phyloP scores from a whole-genome alignment of 2,329 filamentous ascomycete genomes.

The Claviceps lovelessii region DNA sequence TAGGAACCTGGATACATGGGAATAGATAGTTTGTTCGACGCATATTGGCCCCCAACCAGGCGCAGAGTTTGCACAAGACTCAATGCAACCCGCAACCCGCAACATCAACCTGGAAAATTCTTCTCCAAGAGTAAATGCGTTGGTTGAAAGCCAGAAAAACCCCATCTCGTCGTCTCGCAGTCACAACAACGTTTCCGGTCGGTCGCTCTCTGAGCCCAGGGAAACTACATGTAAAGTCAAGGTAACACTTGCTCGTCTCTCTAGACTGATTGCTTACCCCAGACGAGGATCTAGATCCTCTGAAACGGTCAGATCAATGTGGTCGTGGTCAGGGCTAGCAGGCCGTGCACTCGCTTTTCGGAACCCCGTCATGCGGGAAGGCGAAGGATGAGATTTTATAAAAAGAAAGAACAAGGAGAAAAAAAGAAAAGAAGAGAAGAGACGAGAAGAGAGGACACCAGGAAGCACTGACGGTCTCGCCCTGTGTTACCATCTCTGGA shows the following conservation, averaged over 20 bases:
- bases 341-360: not conserved
- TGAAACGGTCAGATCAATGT: not conserved
- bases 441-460: too few relatives aligned
- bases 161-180: not conserved
- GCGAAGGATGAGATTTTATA: not conserved
- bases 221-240: not conserved
- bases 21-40: too few relatives aligned
- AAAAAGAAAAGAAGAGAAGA: not conserved
- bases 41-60: too few relatives aligned
- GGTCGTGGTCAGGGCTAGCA: not conserved
- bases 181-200: not conserved
- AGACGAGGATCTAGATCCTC: not conserved
- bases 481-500: not conserved
- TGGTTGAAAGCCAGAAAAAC: not conserved
- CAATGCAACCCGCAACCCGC: not conserved
- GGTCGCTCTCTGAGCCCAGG: not conserved
- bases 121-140: not conserved
- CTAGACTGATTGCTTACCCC: not conserved
- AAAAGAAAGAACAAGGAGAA: too few relatives aligned
- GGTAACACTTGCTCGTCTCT: not conserved
- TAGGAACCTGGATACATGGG: too few relatives aligned
- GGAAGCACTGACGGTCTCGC: not conserved
- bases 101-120: not conserved
- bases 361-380: not conserved
- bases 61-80: not conserved